Percentiles rank a stretch among this genome's conserved stretches.
Evolutionary conservation across 345 rosid genomes (phyloP).

Genomic region (Microthlaspi erraticum): DNA sequence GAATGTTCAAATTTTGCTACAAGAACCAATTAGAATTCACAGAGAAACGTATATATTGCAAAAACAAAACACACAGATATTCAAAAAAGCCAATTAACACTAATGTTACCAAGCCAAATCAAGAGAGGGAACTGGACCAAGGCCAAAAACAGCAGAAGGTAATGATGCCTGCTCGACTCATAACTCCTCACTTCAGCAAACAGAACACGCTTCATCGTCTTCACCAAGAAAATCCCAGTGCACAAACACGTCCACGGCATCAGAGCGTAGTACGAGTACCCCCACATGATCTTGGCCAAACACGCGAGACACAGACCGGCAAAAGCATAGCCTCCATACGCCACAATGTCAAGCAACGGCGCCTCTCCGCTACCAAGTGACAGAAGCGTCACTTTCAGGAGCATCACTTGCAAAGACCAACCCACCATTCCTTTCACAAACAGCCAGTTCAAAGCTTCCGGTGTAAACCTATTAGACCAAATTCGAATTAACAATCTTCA

Average conservation of each 20-base stretch:
- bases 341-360: conserved; percentile 55
- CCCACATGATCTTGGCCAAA: conserved; percentile 45
- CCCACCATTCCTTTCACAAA: conserved; percentile 61
- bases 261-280: conserved; percentile 51
- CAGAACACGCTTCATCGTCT: conserved; percentile 74
- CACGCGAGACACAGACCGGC: conserved; percentile 58
- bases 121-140: conserved; percentile 86
- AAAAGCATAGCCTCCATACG: conserved; percentile 63
- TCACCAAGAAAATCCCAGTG: conserved; percentile 60
- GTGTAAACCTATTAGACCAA: conserved; percentile 45
- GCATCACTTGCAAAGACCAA: conserved; percentile 59
- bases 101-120: conserved; percentile 92
- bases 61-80: neutral
- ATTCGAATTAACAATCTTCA: neutral
- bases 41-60: conserved; percentile 21
- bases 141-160: conserved; percentile 79
- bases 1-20: conserved; percentile 25
- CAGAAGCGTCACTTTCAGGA: conserved; percentile 50
- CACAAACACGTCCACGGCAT: conserved; percentile 57
- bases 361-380: conserved; percentile 65
- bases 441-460: conserved; percentile 63
- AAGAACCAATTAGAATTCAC: conserved; percentile 21
- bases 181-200: conserved; percentile 87
- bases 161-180: conserved; percentile 88
- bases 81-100: conserved; percentile 79